Percentiles rank a stretch among this genome's conserved stretches.
These are phyloP conservation scores for Mariannaea elegans DNA, from an alignment of 2,329 filamentous ascomycete genomes.

Conservation along the genomic window DNA sequence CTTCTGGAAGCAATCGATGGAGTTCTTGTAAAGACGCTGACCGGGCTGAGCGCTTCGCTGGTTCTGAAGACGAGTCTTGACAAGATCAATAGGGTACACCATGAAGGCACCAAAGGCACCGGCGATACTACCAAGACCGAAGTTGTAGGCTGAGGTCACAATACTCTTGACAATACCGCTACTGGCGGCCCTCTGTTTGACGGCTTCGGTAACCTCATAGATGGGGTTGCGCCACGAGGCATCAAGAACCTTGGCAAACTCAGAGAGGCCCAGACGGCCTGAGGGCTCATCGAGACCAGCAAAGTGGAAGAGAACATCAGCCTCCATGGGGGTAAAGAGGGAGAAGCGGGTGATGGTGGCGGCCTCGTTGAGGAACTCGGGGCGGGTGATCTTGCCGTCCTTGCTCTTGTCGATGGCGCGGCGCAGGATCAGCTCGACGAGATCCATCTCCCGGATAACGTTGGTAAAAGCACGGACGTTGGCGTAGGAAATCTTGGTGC, in stretches of 20 bases:
- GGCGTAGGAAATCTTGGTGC: conserved; percentile 95
- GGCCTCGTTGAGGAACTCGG: conserved; percentile 95
- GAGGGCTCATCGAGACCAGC: conserved; percentile 91
- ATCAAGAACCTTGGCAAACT: conserved; percentile 96
- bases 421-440: conserved; percentile 92
- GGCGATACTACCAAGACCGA: conserved; percentile 85
- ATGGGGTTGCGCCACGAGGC: conserved; percentile 81
- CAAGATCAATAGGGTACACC: conserved; percentile 98
- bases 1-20: conserved; percentile 92
- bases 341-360: conserved; percentile 92
- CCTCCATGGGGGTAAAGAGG: conserved; percentile 97
- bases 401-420: conserved; percentile 83
- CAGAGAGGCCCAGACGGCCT: conserved; percentile 79
- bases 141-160: conserved; percentile 82
- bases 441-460: conserved; percentile 96
- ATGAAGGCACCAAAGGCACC: conserved; percentile 99
- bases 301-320: conserved; percentile 98
- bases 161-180: conserved; percentile 65
- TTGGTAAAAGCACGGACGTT: conserved; percentile 99
- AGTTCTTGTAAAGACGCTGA: conserved; percentile 95
- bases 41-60: conserved; percentile 86
- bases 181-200: conserved; percentile 45
- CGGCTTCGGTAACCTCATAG: conserved; percentile 61
- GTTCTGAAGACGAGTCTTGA: conserved; percentile 99
- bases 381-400: conserved; percentile 92